Conservation (phyloP, 2,329 filamentous ascomycete species). For the Tolypocladium endophyticum region DNA sequence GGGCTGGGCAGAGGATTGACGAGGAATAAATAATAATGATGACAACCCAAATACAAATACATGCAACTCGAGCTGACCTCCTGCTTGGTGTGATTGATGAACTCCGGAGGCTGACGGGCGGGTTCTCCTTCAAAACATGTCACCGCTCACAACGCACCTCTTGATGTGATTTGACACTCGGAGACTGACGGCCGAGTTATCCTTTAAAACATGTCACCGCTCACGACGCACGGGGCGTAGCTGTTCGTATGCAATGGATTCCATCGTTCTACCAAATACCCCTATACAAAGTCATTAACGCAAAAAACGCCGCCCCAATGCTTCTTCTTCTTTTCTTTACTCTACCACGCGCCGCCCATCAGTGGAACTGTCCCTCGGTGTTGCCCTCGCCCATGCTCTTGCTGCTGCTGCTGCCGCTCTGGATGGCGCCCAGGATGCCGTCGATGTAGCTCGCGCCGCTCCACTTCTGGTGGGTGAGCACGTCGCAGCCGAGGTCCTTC, state of each 20-base stretch:
- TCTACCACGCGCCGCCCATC: constrained; percentile 1
- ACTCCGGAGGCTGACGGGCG: neutral
- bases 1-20: neutral
- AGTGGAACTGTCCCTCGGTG: constrained; percentile 62
- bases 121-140: neutral
- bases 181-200: neutral
- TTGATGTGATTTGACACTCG: no score
- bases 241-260: neutral
- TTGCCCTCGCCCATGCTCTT: constrained; percentile 94
- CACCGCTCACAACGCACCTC: no score
- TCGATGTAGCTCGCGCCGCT: constrained; percentile 64
- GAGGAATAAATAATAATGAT: neutral
- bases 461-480: constrained; percentile 93
- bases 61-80: no score
- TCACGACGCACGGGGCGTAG: neutral
- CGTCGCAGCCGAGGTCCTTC: constrained; percentile 83
- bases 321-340: neutral
- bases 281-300: neutral
- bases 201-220: neutral
- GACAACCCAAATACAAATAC: neutral
- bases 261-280: neutral
- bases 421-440: constrained; percentile 79
- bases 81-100: no score
- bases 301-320: neutral
- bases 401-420: constrained; percentile 80